Percentiles rank a stretch among this genome's conserved stretches.
Conservation (phyloP, 2,329 filamentous ascomycete species). For the Hirsutella minnesotensis region DNA sequence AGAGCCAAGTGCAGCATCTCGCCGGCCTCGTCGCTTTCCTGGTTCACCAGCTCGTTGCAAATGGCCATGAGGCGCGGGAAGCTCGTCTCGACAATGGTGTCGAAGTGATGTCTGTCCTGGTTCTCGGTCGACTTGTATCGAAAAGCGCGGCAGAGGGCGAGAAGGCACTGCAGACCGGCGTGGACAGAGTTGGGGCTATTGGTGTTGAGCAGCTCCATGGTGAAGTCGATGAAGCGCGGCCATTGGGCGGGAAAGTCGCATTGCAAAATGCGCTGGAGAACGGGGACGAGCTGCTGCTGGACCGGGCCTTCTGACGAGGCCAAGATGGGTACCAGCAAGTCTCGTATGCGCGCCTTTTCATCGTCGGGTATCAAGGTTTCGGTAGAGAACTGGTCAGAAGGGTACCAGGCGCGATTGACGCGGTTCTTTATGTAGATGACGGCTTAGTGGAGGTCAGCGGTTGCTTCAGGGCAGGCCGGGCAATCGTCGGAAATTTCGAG, state of each 20-base stretch:
- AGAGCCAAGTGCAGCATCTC: slow-evolving; percentile 94
- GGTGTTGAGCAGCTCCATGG: slow-evolving; percentile 74
- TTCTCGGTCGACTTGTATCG: slow-evolving; percentile 78
- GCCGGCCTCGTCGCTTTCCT: slow-evolving; percentile 85
- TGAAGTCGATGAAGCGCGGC: slow-evolving; percentile 91
- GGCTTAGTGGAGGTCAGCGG: slow-evolving; percentile 38
- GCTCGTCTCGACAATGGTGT: slow-evolving; percentile 82
- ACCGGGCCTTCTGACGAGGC: slow-evolving; percentile 69
- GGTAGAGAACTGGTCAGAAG: slow-evolving; percentile 60
- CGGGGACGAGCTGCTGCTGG: slow-evolving; percentile 84
- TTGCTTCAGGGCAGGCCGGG: slow-evolving; percentile 1
- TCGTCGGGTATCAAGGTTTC: slow-evolving; percentile 72
- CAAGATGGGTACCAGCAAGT: slow-evolving; percentile 80
- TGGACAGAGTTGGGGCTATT: slow-evolving; percentile 81
- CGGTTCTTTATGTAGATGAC: slow-evolving; percentile 98
- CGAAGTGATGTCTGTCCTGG: slow-evolving; percentile 69
- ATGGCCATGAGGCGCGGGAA: slow-evolving; percentile 83
- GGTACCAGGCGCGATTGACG: slow-evolving; percentile 83
- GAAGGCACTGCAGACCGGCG: slow-evolving; percentile 83
- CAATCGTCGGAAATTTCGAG: slow-evolving; percentile 1
- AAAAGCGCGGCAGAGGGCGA: slow-evolving; percentile 92
- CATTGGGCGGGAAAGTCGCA: slow-evolving; percentile 90
- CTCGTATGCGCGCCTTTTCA: slow-evolving; percentile 78
- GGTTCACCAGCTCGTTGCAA: slow-evolving; percentile 77
- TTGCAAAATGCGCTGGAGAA: slow-evolving; percentile 91